Base-by-base conservation (phyloP, 306 rosid genomes). In the Hylodesmum podocarpum region DNA sequence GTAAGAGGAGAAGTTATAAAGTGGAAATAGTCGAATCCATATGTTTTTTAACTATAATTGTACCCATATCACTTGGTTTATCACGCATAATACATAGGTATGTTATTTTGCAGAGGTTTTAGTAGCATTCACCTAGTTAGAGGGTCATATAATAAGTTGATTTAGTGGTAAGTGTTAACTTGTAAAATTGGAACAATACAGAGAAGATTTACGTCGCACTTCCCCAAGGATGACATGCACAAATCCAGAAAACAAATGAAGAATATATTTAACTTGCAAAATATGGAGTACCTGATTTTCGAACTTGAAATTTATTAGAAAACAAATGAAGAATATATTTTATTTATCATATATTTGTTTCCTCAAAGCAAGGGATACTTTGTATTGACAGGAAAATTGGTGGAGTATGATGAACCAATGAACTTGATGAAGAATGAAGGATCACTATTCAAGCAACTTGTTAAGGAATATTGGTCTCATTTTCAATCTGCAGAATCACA, bases 391-490 rank as follows among this genome's bases (percentile, higher is more conserved):
- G 95, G 92, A 54, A 76, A 78, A 76, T 37, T 86, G 19, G 83
- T 82, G 46, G 96, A 90, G 77, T 90, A 86, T 74, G 92, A 90
- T 50, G 89, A 86, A 67, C 96, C 92, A 28, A 76, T 53, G 84
- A 79, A 51, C 19, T 67, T 90, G 40, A 86, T 88, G 83, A 78
- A 83, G 76, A 85, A 72, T 54, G 89, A 86, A 77, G 93, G 75
- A 33, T 90, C 93, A 0, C 57, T 90, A 50, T 89, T 89, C 18
- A 89, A 82, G 46, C 75, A 85, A 81, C 87, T 89, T 63, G 94
- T 89, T 0, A 77, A 88, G 70, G 93, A 90, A 69, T 90, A 88
- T 62, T 90, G 96, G 91, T 90, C 96, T 70, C 91, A 84, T 81
- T 74, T 86, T 43, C 86, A 84, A 36, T 82, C 87, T 24, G 85